Evolutionary conservation across 176 grass and related monocot genomes (phyloP), one percentile per base, ranked within the genome.

Genomic region (Oryza meyeriana): DNA sequence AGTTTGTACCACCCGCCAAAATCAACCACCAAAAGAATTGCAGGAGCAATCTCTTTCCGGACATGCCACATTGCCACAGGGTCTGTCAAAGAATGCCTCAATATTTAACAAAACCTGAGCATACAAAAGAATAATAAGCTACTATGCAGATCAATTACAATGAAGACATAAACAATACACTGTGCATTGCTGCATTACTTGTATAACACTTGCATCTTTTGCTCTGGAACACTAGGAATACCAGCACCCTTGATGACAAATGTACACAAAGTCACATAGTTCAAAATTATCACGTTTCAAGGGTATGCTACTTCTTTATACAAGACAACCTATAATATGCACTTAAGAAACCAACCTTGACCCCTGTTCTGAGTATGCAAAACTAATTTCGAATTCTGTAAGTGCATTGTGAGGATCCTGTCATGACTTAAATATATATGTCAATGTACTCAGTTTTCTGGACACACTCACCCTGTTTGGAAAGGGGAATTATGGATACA

Each of bases 1-100:
- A 91, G 22, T 62, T 89, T 95, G 90, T 90, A 98, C 95, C 95
- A 98, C 2, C 95, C 88, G 9, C 92, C 92, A 88, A 98, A 95
- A 86, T 98, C 95, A 86, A 98, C 95, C 81, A 95, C 92, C 86
- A 98, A 76, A 80, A 98, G 88, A 78, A 98, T 93, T 58, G 92
- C 82, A 22, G 86, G 76, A 72, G 92, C 95, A 72, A 98, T 98
- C 74, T 98, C 90, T 8, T 58, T 59, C 10, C 87, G 94, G 38
- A 93, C 85, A 64, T 98, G 95, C 95, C 95, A 98, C 95, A 98
- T 95, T 32, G 92, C 92, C 55, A 98, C 87, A 58, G 92, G 92
- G 90, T 98, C 92, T 93, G 90, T 86, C 83, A 94, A 93, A 92
- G 66, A 95, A 95, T 88, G 90, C 90, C 80, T 90, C 90, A 90